Evolutionary conservation across 2,329 filamentous ascomycete species (phyloP).

Genomic region (Microcera coccophila): DNA sequence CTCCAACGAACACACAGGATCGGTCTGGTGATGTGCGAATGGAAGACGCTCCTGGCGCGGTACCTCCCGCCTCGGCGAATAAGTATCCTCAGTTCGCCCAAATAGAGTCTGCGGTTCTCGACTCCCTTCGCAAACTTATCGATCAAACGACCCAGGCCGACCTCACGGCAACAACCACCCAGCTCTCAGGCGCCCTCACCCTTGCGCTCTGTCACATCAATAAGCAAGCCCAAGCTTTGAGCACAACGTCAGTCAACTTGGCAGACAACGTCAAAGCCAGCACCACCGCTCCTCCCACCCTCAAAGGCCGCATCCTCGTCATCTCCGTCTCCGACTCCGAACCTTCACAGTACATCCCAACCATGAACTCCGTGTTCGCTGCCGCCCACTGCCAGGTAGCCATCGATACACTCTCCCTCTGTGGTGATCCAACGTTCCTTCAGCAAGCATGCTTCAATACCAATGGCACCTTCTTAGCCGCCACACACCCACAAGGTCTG

Average conservation of each 20-base stretch:
- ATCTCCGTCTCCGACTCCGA: conserved; percentile 82
- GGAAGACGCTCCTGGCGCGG: conserved; percentile 42
- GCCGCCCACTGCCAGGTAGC: conserved; percentile 83
- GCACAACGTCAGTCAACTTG: conserved; percentile 49
- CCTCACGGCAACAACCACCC: conserved; percentile 72
- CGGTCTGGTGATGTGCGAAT: conserved; percentile 56
- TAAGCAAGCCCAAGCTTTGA: conserved; percentile 66
- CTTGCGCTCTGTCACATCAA: conserved; percentile 88
- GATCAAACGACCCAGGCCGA: conserved; percentile 60
- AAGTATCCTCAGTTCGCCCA: conserved; percentile 91
- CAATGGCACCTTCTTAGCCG: conserved; percentile 52
- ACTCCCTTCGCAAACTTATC: conserved; percentile 71
- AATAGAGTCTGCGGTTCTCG: conserved; percentile 76
- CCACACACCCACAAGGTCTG: conserved; percentile 62
- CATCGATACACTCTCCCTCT: conserved; percentile 86
- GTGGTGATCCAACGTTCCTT: conserved; percentile 82
- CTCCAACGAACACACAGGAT: conserved; percentile 22
- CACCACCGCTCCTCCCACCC: conserved; percentile 27
- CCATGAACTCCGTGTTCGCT: conserved; percentile 98
- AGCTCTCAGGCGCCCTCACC: conserved; percentile 86
- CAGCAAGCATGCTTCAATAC: conserved; percentile 77
- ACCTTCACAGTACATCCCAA: conserved; percentile 90
- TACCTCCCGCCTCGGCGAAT: conserved; percentile 58
- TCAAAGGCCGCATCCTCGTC: conserved; percentile 70
- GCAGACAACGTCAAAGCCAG: conserved; percentile 34